Base-by-base conservation (phyloP, 371 early-diverging fungal genomes). In the Haplosporangium sp. region DNA sequence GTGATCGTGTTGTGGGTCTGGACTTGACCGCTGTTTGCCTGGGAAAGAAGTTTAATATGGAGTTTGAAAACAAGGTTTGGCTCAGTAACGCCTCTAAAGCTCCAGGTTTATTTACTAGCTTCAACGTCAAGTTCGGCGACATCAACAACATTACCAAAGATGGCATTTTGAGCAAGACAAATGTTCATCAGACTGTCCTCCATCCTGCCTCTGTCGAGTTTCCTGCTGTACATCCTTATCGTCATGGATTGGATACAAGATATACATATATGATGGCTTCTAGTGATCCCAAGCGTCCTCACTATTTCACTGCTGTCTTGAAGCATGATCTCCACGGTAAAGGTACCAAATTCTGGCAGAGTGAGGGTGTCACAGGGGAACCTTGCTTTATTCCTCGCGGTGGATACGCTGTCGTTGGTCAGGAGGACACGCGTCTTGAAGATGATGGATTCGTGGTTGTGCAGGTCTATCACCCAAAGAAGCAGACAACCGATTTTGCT, bases 201-300 rank as follows among this genome's bases (percentile, higher is more conserved):
- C 74, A 74, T 42, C 61, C 67, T 1, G 74, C 81, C 3, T 81
- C 81, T 27, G 75, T 81, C 48, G 81, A 81, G 64, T 81, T 81
- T 40, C 81, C 81, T 0, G 66, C 68, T 0, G 72, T 81, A 1
- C 81, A 81, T n/a, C 81, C 81, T 11, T 81, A 71, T 39, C 74
- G 75, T 11, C 81, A 81, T 65, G 81, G 81, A 11, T 50, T 65
- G 56, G 50, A 63, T 13, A 81, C 81, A 5, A 68, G 75, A 1
- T 81, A 71, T 39, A 74, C 81, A 1, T 81, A 81, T 39, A 67
- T 81, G 69, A 81, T 81, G 81, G 81, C 81, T 8, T 81, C 81
- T 10, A 74, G 81, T 65, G 81, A 81, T 42, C 75, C 62, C 11
- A 81, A 81, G 66, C 71, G 75, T 2, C 75, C 75, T 6, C 81